These are phyloP conservation scores for Naegleria gruberi DNA, from an alignment of 208 protist genomes.

Conservation along the genomic window DNA sequence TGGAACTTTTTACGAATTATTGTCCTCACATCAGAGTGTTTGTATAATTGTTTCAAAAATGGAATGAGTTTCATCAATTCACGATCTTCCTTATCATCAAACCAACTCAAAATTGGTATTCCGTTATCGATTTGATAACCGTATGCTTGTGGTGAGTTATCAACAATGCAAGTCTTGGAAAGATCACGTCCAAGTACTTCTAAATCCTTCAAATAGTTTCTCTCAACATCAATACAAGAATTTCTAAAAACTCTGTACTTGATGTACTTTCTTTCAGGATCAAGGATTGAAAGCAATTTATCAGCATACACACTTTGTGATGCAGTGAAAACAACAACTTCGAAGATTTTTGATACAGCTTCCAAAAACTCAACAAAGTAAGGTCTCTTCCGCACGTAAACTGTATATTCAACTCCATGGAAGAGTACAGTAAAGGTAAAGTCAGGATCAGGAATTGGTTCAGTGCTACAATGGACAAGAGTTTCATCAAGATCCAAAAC, in stretches of 20 bases:
- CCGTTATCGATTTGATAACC: conserved; percentile 39
- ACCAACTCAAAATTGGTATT: conserved; percentile 26
- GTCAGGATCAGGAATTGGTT: conserved; percentile 16
- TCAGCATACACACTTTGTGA: conserved; percentile 50
- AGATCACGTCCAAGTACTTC: conserved; percentile 41
- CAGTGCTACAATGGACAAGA: conserved; percentile 34
- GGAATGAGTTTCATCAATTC: conserved; percentile 27
- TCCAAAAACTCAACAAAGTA: conserved; percentile 37
- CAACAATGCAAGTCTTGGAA: conserved; percentile 32
- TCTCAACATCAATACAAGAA: conserved; percentile 40
- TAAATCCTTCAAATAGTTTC: conserved; percentile 51
- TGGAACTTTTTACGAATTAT: background rate
- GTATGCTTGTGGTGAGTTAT: conserved; percentile 47
- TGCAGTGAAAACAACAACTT: conserved; percentile 53
- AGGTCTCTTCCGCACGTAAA: conserved; percentile 39
- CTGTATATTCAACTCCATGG: conserved; percentile 34
- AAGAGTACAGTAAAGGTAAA: conserved; percentile 31
- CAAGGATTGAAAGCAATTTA: conserved; percentile 43
- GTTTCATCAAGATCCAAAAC: conserved; percentile 40
- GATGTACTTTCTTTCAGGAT: conserved; percentile 37
- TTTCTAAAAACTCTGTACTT: conserved; percentile 42
- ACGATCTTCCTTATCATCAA: conserved; percentile 28
- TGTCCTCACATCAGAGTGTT: background rate
- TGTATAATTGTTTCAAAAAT: conserved; percentile 5
- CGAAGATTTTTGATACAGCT: conserved; percentile 32